phyloP scores from a whole-genome alignment of 257 asterid species.

The Osmanthus fragrans region DNA sequence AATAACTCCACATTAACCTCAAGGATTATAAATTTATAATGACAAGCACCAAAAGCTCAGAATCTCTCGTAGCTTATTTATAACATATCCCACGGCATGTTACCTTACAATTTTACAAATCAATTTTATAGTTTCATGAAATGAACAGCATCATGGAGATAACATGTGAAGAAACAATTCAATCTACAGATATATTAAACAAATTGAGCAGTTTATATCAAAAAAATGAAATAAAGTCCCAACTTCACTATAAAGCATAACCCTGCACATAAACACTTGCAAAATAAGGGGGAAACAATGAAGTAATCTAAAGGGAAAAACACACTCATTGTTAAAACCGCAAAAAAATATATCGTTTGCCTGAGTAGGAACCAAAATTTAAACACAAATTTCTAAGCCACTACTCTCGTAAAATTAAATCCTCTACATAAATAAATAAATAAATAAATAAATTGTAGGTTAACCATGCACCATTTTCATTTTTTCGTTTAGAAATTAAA shows the following conservation, averaged over 20 bases:
- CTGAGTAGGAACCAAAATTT: background rate
- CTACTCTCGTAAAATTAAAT: no score
- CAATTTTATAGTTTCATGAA: conserved; percentile 5
- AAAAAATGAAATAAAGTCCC: background rate
- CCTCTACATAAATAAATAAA: no score
- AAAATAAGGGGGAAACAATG: no score
- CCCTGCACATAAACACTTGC: no score
- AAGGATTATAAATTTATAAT: background rate
- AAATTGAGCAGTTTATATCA: conserved; percentile 4
- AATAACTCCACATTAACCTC: conserved; percentile 6
- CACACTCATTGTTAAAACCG: no score
- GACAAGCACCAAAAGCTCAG: conserved; percentile 13
- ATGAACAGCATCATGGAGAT: background rate
- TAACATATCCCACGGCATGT: conserved; percentile 14
- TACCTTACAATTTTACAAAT: background rate
- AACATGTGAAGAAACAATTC: background rate
- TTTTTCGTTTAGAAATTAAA: background rate
- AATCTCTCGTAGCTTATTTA: background rate
- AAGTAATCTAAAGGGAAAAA: no score
- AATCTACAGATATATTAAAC: background rate
- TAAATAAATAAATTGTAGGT: no score
- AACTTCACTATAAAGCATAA: no score
- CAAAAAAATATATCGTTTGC: background rate
- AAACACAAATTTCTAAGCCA: no score
- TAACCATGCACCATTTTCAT: background rate